These are phyloP conservation scores for Cryptococcus hybrid DNA, from an alignment of 1,284 basidiomycete species.

Conservation along the genomic window DNA sequence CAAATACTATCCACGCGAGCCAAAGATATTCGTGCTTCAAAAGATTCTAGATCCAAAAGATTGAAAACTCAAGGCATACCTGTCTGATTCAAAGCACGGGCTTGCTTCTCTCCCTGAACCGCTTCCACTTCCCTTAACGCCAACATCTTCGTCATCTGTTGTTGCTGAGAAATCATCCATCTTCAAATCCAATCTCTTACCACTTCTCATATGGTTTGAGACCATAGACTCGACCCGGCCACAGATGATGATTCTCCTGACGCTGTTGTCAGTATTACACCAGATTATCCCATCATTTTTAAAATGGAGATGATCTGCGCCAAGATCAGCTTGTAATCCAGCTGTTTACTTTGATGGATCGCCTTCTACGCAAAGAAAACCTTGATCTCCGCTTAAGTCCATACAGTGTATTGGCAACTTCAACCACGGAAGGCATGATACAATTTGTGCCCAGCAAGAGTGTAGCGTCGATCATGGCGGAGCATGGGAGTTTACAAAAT, in stretches of 20 bases:
- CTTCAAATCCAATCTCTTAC: constrained; percentile 97
- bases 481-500: constrained; percentile 86
- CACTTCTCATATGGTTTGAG: constrained; percentile 86
- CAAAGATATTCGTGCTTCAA: constrained; percentile 80
- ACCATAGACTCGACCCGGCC: constrained; percentile 62
- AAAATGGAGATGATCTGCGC: constrained; percentile 99
- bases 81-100: constrained; percentile 80
- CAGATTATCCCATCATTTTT: constrained; percentile 91
- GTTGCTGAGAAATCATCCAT: constrained; percentile 88
- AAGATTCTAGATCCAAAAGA: constrained; percentile 87
- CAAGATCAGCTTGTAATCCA: constrained; percentile 98
- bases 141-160: constrained; percentile 73
- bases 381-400: constrained; percentile 89
- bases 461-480: constrained; percentile 87
- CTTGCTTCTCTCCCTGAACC: constrained; percentile 67
- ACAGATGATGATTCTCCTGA: constrained; percentile 29
- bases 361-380: constrained; percentile 89
- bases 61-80: constrained; percentile 75
- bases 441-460: constrained; percentile 96
- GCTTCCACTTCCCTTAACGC: constrained; percentile 85
- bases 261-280: constrained; percentile 25
- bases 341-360: constrained; percentile 96
- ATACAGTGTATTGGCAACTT: constrained; percentile 92
- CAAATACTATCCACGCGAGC: constrained; percentile 79
- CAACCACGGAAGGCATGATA: constrained; percentile 88